A percentile compares a stretch with the other conserved stretches of the same genome.
phyloP scores from a whole-genome alignment of 352 stramenopile genomes.

The Phytopythium boreale region DNA sequence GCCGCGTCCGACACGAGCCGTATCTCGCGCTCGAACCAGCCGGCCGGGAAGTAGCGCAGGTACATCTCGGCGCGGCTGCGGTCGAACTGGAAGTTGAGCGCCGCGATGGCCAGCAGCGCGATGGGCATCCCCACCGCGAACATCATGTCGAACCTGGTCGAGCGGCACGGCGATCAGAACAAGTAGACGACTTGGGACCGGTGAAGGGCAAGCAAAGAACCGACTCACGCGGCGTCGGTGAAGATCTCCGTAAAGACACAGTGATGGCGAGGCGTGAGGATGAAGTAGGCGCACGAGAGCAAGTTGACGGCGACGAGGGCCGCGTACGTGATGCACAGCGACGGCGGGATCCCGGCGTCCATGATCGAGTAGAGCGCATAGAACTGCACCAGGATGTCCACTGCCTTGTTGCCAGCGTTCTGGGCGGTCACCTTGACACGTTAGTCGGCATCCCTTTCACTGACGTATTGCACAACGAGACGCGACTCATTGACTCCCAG shows the following conservation, averaged over 20 bases:
- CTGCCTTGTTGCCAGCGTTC: constrained; percentile 20
- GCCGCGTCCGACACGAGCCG: constrained; percentile 17
- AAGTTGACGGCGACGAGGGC: constrained; percentile 15
- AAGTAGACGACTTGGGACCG: not conserved
- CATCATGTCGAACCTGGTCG: constrained; percentile 22
- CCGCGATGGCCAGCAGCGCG: constrained; percentile 13
- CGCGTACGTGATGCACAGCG: constrained; percentile 11
- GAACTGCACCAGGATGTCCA: constrained; percentile 15
- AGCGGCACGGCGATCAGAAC: not conserved
- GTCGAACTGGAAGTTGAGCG: constrained; percentile 24
- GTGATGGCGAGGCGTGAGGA: constrained; percentile 5
- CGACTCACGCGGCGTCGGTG: constrained; percentile 20
- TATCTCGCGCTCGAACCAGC: constrained; percentile 27
- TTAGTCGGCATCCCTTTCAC: not conserved
- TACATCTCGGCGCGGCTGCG: constrained; percentile 13
- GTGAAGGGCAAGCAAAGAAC: not conserved
- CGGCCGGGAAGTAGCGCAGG: constrained; percentile 16
- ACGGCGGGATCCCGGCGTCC: constrained; percentile 7
- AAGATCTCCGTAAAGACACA: constrained; percentile 19
- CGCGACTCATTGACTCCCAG: constrained; percentile 16
- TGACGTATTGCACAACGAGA: not conserved
- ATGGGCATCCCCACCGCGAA: constrained; percentile 25
- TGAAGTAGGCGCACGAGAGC: constrained; percentile 18
- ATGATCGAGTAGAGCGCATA: constrained; percentile 14
- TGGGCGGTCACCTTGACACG: not conserved